These are phyloP conservation scores for Trametes villosa DNA, from an alignment of 768 basidiomycete species.

Conservation along the genomic window DNA sequence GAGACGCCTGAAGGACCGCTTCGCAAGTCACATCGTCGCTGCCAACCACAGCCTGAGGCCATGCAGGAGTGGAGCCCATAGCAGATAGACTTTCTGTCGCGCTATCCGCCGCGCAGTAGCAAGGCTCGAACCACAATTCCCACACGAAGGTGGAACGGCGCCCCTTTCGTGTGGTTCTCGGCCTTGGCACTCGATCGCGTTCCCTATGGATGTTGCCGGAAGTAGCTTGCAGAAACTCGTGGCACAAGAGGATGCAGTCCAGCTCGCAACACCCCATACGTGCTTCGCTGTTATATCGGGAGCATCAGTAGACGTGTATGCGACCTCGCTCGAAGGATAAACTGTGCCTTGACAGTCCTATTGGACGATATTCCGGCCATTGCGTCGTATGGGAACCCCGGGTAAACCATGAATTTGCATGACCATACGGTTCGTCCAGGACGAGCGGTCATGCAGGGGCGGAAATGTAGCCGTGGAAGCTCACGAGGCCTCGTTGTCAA, in stretches of 20 bases:
- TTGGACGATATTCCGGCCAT: not conserved
- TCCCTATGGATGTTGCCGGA: not conserved
- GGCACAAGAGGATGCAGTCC: not conserved
- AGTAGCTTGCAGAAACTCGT: not conserved
- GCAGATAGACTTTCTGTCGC: not conserved
- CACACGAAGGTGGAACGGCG: too few species aligned
- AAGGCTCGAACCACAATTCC: too few species aligned
- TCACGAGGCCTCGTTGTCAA: not conserved
- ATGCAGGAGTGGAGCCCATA: not conserved
- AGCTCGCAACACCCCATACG: not conserved
- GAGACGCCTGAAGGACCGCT: not conserved
- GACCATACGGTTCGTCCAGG: not conserved
- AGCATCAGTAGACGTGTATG: not conserved
- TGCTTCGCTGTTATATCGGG: slow-evolving; percentile 6
- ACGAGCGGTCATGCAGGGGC: not conserved
- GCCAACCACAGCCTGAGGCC: not conserved
- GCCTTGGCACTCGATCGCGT: too few species aligned
- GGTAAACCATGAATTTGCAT: slow-evolving; percentile 2
- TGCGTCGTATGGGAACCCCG: slow-evolving; percentile 6
- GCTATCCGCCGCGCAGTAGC: not conserved
- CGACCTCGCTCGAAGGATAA: not conserved
- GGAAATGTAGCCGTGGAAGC: not conserved
- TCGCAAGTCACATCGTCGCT: not conserved
- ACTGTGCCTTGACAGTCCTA: not conserved
- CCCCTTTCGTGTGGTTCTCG: too few species aligned